phyloP scores from a whole-genome alignment of 768 basidiomycete genomes.

The Lactifluus hygrophoroides region DNA sequence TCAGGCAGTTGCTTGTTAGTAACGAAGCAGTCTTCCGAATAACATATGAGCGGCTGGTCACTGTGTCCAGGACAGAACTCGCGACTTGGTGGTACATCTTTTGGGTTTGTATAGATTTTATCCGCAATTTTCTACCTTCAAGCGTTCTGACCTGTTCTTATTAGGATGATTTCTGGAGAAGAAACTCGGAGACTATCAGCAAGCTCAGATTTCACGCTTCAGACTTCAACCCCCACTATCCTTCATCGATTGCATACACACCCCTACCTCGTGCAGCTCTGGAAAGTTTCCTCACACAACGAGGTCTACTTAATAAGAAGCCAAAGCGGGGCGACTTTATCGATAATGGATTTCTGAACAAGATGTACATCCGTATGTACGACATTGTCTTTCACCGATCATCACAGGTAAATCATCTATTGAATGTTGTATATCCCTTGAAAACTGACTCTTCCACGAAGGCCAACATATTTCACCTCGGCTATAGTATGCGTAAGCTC shows the following conservation, averaged over 20 bases:
- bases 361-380: slow-evolving; percentile 62
- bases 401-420: slow-evolving; percentile 34
- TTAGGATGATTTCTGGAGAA: slow-evolving; percentile 69
- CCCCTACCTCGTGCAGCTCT: slow-evolving; percentile 57
- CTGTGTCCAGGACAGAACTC: slow-evolving; percentile 40
- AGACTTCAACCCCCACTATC: slow-evolving; percentile 67
- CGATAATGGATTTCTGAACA: slow-evolving; percentile 61
- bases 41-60: slow-evolving; percentile 45
- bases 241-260: slow-evolving; percentile 61
- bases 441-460: slow-evolving; percentile 23
- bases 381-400: slow-evolving; percentile 53
- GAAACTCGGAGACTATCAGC: slow-evolving; percentile 52
- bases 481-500: slow-evolving; percentile 38
- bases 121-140: too few species aligned
- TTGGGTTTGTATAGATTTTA: slow-evolving; percentile 42
- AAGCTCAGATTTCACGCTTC: slow-evolving; percentile 39
- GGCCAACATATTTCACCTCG: slow-evolving; percentile 59
- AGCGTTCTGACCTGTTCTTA: background rate
- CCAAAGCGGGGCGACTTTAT: slow-evolving; percentile 41
- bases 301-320: slow-evolving; percentile 46
- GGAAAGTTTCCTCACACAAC: slow-evolving; percentile 54
- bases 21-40: slow-evolving; percentile 39
- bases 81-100: slow-evolving; percentile 74
- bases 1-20: slow-evolving; percentile 40
- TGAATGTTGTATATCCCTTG: background rate